Percentiles rank a stretch among this genome's conserved stretches.
These are phyloP conservation scores for Alternaria ventricosa DNA, from an alignment of 2,329 filamentous ascomycete species.

Conservation along the genomic window DNA sequence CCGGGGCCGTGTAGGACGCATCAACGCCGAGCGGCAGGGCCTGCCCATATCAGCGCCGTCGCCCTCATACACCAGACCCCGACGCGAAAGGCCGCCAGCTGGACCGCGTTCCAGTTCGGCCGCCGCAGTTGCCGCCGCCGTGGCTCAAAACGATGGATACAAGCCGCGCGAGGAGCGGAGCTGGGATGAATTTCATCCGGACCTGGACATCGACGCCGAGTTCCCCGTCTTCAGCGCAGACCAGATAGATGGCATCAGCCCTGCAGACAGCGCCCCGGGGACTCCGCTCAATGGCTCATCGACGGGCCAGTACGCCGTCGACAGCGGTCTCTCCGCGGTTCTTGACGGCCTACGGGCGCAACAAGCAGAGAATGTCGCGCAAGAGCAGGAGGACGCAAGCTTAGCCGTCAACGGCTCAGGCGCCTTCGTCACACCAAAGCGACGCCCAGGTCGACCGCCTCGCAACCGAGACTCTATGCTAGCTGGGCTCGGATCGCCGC, in stretches of 20 bases:
- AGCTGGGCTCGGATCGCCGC: conserved; percentile 64
- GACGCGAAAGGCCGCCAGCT: conserved; percentile 50
- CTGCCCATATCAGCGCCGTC: conserved; percentile 55
- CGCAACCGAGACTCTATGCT: conserved; percentile 68
- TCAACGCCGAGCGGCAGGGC: conserved; percentile 53
- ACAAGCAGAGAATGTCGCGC: conserved; percentile 33
- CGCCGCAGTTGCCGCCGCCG: conserved; percentile 85
- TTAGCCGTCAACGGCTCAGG: conserved; percentile 23
- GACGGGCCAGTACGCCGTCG: conserved; percentile 41
- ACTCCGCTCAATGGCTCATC: conserved; percentile 46
- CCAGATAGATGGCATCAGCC: conserved; percentile 77
- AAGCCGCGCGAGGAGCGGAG: conserved; percentile 95
- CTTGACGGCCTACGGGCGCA: conserved; percentile 45
- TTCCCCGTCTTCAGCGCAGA: conserved; percentile 82
- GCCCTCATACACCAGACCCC: conserved; percentile 51
- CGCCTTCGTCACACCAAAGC: conserved; percentile 53
- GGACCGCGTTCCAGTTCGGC: conserved; percentile 80
- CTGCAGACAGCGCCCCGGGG: conserved; percentile 55
- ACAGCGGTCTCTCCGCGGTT: conserved; percentile 43
- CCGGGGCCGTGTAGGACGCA: conserved; percentile 61
- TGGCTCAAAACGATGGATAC: conserved; percentile 92
- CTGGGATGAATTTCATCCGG: conserved; percentile 97
- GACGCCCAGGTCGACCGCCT: conserved; percentile 70
- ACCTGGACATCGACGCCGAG: conserved; percentile 84
- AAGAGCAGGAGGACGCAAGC: conserved; percentile 21